Evolutionary conservation across 306 rosid species (phyloP).

Genomic region (Gastrolobium villosum): DNA sequence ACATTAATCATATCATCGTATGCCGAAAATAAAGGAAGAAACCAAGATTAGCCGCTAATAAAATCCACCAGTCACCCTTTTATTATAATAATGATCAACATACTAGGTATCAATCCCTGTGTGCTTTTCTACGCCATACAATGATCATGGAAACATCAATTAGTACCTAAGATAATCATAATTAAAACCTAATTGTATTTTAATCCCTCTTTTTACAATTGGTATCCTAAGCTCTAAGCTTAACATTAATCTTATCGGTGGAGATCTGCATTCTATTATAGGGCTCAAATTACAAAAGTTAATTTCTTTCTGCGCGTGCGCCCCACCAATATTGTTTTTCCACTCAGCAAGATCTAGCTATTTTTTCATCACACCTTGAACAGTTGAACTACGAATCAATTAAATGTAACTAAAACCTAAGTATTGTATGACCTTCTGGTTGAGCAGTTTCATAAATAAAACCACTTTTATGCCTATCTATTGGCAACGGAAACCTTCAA

Average conservation of each 20-base stretch:
- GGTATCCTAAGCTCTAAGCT: conserved; percentile 52
- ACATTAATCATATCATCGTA: conserved; percentile 46
- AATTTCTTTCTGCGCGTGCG: conserved; percentile 52
- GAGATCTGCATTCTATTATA: conserved; percentile 25
- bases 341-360: conserved; percentile 23
- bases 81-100: conserved; percentile 21
- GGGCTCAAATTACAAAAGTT: conserved; percentile 28
- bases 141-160: conserved; percentile 58
- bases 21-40: conserved; percentile 28
- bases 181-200: conserved; percentile 40
- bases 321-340: conserved; percentile 31
- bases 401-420: conserved; percentile 17
- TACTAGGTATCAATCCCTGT: conserved; percentile 20
- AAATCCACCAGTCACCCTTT: conserved; percentile 47
- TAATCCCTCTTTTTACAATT: conserved; percentile 26
- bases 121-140: conserved; percentile 37
- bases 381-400: conserved; percentile 36
- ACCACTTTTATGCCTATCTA: neutral
- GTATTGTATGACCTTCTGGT: neutral
- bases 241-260: conserved; percentile 17
- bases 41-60: conserved; percentile 40
- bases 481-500: neutral
- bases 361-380: conserved; percentile 11
- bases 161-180: conserved; percentile 54
- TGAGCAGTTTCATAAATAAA: neutral